phyloP scores from a whole-genome alignment of 176 grass and related monocot genomes.

The Areca catechu region DNA sequence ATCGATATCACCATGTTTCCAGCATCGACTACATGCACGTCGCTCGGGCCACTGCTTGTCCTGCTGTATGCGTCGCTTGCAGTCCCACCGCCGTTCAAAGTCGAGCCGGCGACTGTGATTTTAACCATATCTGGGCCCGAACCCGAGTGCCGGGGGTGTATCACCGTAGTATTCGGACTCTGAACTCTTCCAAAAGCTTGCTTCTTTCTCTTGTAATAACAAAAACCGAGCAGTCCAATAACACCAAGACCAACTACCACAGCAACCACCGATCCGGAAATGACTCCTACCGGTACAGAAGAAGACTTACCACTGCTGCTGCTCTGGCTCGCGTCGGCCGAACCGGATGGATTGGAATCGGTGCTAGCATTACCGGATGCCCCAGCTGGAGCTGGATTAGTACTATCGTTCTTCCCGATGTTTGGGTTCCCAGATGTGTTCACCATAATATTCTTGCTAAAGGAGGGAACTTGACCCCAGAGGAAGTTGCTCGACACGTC shows the following conservation, averaged over 20 bases:
- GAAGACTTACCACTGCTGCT: constrained; percentile 14
- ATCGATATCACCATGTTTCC: constrained; percentile 99
- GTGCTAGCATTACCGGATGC: not conserved
- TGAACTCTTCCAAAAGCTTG: constrained; percentile 63
- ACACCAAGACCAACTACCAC: constrained; percentile 39
- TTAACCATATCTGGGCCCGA: constrained; percentile 82
- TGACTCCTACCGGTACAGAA: constrained; percentile 30
- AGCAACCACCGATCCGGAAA: constrained; percentile 55
- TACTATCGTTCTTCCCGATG: constrained; percentile 42
- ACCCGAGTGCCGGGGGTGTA: constrained; percentile 67
- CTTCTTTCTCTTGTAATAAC: constrained; percentile 72
- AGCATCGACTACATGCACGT: constrained; percentile 79
- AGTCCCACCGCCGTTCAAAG: constrained; percentile 26
- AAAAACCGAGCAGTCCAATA: constrained; percentile 53
- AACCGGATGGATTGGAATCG: constrained; percentile 1
- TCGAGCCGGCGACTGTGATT: constrained; percentile 55
- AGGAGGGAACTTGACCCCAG: constrained; percentile 51
- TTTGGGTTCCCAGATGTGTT: constrained; percentile 42
- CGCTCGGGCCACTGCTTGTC: constrained; percentile 38
- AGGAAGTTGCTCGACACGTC: constrained; percentile 70
- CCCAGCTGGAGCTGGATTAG: constrained; percentile 15
- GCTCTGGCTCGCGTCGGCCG: not conserved
- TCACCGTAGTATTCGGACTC: constrained; percentile 72
- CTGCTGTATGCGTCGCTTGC: constrained; percentile 41
- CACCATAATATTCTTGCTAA: constrained; percentile 32